phyloP scores from a whole-genome alignment of 2,329 filamentous ascomycete genomes.

The Pseudopyricularia cyperi region DNA sequence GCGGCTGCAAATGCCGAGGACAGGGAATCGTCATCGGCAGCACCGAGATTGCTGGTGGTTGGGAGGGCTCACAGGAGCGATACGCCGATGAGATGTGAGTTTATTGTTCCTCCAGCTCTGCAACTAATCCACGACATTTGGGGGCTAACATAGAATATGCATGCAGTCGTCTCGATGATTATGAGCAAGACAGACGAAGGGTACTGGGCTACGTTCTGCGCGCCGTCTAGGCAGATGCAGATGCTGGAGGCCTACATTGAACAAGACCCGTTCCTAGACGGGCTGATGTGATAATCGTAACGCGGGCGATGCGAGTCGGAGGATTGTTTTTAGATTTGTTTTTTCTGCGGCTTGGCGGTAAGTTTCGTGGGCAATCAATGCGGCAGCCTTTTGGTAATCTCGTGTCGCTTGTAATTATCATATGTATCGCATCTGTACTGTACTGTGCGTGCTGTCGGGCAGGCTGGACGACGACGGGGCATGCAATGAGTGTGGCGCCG shows the following conservation, averaged over 20 bases:
- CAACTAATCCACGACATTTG: not conserved
- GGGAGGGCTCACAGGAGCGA: not conserved
- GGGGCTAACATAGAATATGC: no score
- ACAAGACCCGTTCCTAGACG: not conserved
- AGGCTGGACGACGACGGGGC: no score
- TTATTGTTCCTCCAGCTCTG: not conserved
- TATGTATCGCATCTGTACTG: no score
- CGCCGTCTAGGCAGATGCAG: not conserved
- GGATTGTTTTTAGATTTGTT: not conserved
- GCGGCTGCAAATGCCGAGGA: not conserved
- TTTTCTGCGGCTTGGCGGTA: not conserved
- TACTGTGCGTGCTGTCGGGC: no score
- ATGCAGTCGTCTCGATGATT: not conserved
- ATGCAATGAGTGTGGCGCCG: no score
- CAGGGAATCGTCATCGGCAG: not conserved
- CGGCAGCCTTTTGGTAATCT: no score
- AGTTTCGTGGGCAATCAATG: no score
- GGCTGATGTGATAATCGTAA: not conserved
- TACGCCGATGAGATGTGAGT: not conserved
- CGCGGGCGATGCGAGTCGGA: not conserved
- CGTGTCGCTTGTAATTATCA: no score
- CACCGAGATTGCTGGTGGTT: not conserved
- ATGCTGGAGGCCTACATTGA: not conserved
- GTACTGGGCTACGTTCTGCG: not conserved
- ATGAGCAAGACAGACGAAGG: not conserved